Percentiles rank a stretch among this genome's conserved stretches.
Evolutionary conservation across 257 asterid genomes (phyloP).

Genomic region (Striga asiatica): DNA sequence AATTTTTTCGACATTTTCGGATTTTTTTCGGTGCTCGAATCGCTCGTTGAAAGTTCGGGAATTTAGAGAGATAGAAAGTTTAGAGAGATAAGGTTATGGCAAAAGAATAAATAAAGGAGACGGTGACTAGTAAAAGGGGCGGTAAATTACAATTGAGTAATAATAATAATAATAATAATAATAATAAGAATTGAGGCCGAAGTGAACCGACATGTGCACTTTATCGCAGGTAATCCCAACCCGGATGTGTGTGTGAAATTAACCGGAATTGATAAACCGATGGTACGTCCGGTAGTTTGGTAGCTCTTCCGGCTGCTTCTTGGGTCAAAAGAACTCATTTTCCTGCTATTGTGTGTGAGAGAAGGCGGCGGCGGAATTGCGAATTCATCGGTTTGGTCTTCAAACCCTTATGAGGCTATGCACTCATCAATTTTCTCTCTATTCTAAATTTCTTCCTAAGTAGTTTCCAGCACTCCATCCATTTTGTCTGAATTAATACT

Average conservation of each 20-base stretch:
- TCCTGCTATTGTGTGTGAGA: slow-evolving; percentile 18
- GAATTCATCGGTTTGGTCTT: slow-evolving; percentile 14
- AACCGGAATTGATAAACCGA: slow-evolving; percentile 41
- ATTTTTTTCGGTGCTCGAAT: no score
- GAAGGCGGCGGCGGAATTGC: slow-evolving; percentile 19
- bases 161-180: no score
- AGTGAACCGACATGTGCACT: slow-evolving; percentile 18
- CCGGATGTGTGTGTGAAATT: slow-evolving; percentile 41
- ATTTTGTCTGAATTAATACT: neutral
- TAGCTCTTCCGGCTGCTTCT: slow-evolving; percentile 25
- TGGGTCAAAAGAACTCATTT: slow-evolving; percentile 26
- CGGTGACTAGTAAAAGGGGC: no score
- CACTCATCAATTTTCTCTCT: slow-evolving; percentile 2
- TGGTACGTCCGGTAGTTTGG: slow-evolving; percentile 45
- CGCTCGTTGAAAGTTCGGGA: no score
- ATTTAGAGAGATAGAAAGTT: no score
- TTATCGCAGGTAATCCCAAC: slow-evolving; percentile 29
- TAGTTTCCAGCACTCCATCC: neutral
- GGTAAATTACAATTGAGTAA: no score
- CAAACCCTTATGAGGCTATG: slow-evolving; percentile 17
- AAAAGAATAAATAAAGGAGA: no score
- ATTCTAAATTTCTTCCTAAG: neutral
- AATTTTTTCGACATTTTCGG: no score
- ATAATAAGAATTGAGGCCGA: no score
- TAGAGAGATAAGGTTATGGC: no score